These are phyloP conservation scores for Neoboletus subvelutipes DNA, from an alignment of 768 basidiomycete species.

Conservation along the genomic window DNA sequence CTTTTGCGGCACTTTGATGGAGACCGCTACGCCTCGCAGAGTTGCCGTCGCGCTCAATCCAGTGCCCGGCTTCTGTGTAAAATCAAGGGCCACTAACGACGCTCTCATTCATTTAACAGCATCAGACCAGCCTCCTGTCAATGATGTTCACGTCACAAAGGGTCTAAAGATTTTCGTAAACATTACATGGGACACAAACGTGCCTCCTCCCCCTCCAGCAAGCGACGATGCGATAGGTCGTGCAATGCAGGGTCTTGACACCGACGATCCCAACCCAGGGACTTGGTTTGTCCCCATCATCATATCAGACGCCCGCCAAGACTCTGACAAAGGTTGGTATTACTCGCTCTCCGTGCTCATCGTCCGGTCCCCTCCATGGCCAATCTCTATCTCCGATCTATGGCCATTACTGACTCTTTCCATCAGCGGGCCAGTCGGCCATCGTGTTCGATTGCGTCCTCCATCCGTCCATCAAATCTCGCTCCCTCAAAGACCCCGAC, in stretches of 20 bases:
- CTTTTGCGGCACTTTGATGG: constrained; percentile 14
- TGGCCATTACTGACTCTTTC: constrained; percentile 3
- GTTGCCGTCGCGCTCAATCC: constrained; percentile 48
- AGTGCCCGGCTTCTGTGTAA: constrained; percentile 69
- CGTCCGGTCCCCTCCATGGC: constrained; percentile 5
- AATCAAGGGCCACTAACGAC: constrained; percentile 48
- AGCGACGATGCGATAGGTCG: constrained; percentile 56
- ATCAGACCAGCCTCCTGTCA: constrained; percentile 4
- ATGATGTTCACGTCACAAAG: constrained; percentile 36
- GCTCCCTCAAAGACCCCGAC: constrained; percentile 55
- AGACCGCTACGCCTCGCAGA: constrained; percentile 15
- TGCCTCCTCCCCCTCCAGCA: constrained; percentile 67
- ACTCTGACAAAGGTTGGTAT: constrained; percentile 66
- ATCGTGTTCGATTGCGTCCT: constrained; percentile 76
- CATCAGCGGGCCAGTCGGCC: constrained; percentile 62
- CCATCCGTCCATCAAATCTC: constrained; percentile 56
- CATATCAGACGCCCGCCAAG: constrained; percentile 60
- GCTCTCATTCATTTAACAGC: constrained; percentile 27
- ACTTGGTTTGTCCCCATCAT: constrained; percentile 71
- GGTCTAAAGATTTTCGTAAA: constrained; percentile 73
- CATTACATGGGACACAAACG: constrained; percentile 64
- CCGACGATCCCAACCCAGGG: constrained; percentile 38
- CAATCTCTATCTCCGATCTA: constrained; percentile 16
- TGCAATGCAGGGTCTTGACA: constrained; percentile 53
- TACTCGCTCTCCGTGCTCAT: constrained; percentile 6